phyloP scores from a whole-genome alignment of 345 rosid species.

The Limnanthes douglasii region DNA sequence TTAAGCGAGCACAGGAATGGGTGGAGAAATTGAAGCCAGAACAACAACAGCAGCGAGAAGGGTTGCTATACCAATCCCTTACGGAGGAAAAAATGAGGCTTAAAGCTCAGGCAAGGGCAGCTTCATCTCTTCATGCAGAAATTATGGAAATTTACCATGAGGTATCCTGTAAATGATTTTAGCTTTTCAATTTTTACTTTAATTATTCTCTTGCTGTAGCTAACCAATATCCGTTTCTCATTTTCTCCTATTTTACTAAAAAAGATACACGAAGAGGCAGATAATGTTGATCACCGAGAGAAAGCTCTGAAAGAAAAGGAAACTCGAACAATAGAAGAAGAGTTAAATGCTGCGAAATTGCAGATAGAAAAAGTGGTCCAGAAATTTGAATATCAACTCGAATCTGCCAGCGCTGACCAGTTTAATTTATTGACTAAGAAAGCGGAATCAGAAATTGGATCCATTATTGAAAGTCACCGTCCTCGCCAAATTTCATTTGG shows the following conservation, averaged over 20 bases:
- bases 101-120: constrained; percentile 40
- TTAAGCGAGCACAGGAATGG: constrained; percentile 58
- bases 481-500: constrained; percentile 18
- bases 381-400: constrained; percentile 42
- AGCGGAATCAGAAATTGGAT: constrained; percentile 48
- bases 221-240: no score
- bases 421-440: constrained; percentile 36
- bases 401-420: constrained; percentile 28
- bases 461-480: constrained; percentile 37
- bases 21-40: constrained; percentile 63
- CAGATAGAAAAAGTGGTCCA: constrained; percentile 34
- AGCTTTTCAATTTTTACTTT: background rate
- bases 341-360: constrained; percentile 30
- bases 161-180: constrained; percentile 45
- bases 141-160: constrained; percentile 44
- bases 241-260: no score
- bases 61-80: constrained; percentile 53
- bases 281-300: constrained; percentile 48
- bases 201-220: no score
- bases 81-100: constrained; percentile 58
- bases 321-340: constrained; percentile 39
- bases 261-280: constrained; percentile 62
- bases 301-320: constrained; percentile 42
- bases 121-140: constrained; percentile 45
- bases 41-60: constrained; percentile 46